phyloP scores from a whole-genome alignment of 2,329 filamentous ascomycete genomes.

The Monascus ruber region DNA sequence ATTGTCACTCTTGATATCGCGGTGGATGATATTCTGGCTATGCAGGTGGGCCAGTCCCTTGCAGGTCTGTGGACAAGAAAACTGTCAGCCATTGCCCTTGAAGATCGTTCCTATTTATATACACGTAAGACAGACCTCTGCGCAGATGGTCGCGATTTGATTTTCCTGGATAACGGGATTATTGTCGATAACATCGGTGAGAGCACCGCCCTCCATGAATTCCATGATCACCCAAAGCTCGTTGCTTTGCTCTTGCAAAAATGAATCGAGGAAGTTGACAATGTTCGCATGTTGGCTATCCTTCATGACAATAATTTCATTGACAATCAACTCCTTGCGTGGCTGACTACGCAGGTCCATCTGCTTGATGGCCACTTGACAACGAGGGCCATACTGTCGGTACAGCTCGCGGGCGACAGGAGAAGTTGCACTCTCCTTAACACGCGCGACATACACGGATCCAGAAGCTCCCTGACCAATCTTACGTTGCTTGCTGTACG shows the following conservation, averaged over 20 bases:
- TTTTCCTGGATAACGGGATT: conserved; percentile 89
- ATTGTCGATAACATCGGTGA: conserved; percentile 98
- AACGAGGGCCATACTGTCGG: conserved; percentile 64
- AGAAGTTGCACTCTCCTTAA: conserved; percentile 82
- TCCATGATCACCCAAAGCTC: conserved; percentile 99
- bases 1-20: conserved; percentile 99
- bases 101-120: background rate
- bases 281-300: conserved; percentile 97
- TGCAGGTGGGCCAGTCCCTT: conserved; percentile 89
- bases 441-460: conserved; percentile 93
- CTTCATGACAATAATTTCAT: conserved; percentile 99
- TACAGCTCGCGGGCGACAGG: conserved; percentile 65
- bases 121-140: conserved; percentile 56
- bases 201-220: conserved; percentile 95
- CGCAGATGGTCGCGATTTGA: conserved; percentile 94
- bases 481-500: conserved; percentile 99
- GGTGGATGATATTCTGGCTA: conserved; percentile 92
- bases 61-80: conserved; percentile 58
- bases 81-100: too few species aligned
- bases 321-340: conserved; percentile 94
- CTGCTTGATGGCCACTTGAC: conserved; percentile 96
- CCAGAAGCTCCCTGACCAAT: conserved; percentile 97
- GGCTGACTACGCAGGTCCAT: conserved; percentile 98
- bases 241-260: conserved; percentile 83
- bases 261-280: conserved; percentile 96